A percentile compares a stretch with the other conserved stretches of the same genome.
These are phyloP conservation scores for Sphagnum fallax DNA, from an alignment of 228 moss, liverwort and hornwort genomes.

Conservation along the genomic window DNA sequence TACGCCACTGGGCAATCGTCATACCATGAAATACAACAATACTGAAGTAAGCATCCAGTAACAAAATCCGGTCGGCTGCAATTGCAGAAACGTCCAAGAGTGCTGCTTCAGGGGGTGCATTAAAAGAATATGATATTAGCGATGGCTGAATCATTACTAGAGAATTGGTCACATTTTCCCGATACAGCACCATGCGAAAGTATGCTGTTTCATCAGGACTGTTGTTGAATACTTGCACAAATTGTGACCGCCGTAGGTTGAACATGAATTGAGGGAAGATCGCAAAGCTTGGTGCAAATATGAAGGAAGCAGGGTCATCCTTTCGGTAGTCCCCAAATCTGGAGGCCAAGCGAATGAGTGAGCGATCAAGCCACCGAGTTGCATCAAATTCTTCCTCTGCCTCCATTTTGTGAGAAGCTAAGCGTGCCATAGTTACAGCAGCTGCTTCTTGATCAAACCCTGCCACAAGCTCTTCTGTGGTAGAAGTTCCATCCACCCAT, in stretches of 20 bases:
- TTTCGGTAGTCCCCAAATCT: slow-evolving; percentile 96
- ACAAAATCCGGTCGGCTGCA: slow-evolving; percentile 75
- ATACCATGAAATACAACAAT: slow-evolving; percentile 93
- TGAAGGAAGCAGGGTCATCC: slow-evolving; percentile 88
- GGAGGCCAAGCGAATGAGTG: slow-evolving; percentile 86
- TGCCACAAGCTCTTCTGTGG: slow-evolving; percentile 78
- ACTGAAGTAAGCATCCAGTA: slow-evolving; percentile 94
- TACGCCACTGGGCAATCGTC: slow-evolving; percentile 97
- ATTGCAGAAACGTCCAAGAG: slow-evolving; percentile 93
- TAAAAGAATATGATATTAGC: slow-evolving; percentile 79
- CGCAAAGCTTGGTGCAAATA: slow-evolving; percentile 77
- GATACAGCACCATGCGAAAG: slow-evolving; percentile 89
- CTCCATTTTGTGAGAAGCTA: slow-evolving; percentile 96
- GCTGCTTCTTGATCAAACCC: slow-evolving; percentile 97
- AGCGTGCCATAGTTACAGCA: slow-evolving; percentile 84
- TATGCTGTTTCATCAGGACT: slow-evolving; percentile 99
- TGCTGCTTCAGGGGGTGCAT: slow-evolving; percentile 76
- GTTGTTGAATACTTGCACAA: slow-evolving; percentile 96
- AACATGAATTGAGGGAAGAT: slow-evolving; percentile 99
- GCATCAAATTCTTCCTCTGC: slow-evolving; percentile 88
- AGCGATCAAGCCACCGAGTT: slow-evolving; percentile 95
- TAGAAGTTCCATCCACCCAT: slow-evolving; percentile 69
- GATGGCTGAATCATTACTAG: slow-evolving; percentile 99
- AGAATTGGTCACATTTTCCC: slow-evolving; percentile 93
- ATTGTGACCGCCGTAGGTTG: slow-evolving; percentile 93